Base-by-base conservation (phyloP, 2,329 filamentous ascomycete genomes). In the Trichophyton schoenleinii region DNA sequence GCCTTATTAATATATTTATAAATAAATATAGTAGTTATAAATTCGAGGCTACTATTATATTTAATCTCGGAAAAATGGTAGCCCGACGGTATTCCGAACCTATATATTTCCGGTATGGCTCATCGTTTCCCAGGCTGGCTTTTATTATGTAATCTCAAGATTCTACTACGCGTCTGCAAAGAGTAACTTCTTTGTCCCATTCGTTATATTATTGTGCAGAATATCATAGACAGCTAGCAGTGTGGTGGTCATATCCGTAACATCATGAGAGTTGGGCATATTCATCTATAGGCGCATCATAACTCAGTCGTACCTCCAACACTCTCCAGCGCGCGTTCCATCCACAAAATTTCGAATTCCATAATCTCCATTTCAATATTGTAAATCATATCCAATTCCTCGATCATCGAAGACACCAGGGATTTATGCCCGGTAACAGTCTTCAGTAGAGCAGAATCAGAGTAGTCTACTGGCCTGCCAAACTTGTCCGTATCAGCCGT, bases 321-420 rank as follows among this genome's bases (percentile, higher is more conserved):
- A 22, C 38, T 58, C 55, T 69, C 69, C 18, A 71, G 69, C 20
- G 69, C 65, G 31, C 67, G 65, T 59, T 70, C 67, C 59, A 75
- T 68, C 66, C 67, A 71, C 42, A 66, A 61, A 57, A 68, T 69
- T 63, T 77, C 74, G n/a, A 65, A 64, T 41, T 64, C 66, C 55
- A 74, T 67, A 22, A 74, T 61, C 18, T 74, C 70, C 18, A 63
- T 52, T 58, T 77, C 74, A 49, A 74, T 70, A n/a, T 63, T 65
- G 55, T 67, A 67, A 61, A 76, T 74, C 18, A 66, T 65, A 11
- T 67, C 67, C 57, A 75, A 63, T 61, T 76, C 74, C 34, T 74
- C 70, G 3, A 69, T 60, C 73, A 76, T 75, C 25, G 71, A 65
- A 28, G 64, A 64, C 31, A 71, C 62, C 41, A 74, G 64, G 25